These are phyloP conservation scores for Fusarium sp. DNA, from an alignment of 2,329 filamentous ascomycete genomes.

Conservation along the genomic window DNA sequence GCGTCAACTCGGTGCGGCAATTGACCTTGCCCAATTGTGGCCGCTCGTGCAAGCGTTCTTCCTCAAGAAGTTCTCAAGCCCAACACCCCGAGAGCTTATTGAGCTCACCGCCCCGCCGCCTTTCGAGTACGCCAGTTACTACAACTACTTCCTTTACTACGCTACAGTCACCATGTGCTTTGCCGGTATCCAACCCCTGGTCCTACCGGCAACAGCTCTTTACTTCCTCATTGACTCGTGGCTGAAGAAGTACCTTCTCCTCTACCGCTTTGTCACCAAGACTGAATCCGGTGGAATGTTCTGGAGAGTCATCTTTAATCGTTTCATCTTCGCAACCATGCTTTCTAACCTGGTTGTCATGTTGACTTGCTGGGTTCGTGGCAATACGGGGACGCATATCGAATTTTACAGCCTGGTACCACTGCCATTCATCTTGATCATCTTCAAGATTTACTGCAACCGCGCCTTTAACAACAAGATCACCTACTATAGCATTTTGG, in stretches of 20 bases:
- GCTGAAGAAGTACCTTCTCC: constrained; percentile 92
- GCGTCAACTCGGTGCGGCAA: constrained; percentile 90
- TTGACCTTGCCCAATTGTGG: constrained; percentile 90
- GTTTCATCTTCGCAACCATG: constrained; percentile 84
- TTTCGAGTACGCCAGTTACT: constrained; percentile 96
- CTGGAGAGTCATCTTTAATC: constrained; percentile 92
- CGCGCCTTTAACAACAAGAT: constrained; percentile 80
- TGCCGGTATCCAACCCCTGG: constrained; percentile 84
- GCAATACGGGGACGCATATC: constrained; percentile 61
- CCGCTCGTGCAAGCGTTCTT: constrained; percentile 86
- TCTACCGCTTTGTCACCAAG: constrained; percentile 97
- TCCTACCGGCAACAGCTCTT: constrained; percentile 84
- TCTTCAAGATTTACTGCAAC: constrained; percentile 88
- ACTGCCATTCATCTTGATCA: constrained; percentile 78
- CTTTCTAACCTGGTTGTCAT: constrained; percentile 83
- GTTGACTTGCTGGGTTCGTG: constrained; percentile 76
- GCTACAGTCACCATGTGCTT: constrained; percentile 88
- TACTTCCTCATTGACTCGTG: constrained; percentile 90
- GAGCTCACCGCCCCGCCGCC: constrained; percentile 90
- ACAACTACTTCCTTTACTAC: constrained; percentile 98
- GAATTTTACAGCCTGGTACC: constrained; percentile 76
- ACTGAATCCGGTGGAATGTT: constrained; percentile 93
- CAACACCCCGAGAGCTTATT: constrained; percentile 90
- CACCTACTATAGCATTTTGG: constrained; percentile 79
- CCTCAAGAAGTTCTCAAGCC: constrained; percentile 82